phyloP scores from a whole-genome alignment of 352 stramenopile genomes.

The Phytophthora foliorum region DNA sequence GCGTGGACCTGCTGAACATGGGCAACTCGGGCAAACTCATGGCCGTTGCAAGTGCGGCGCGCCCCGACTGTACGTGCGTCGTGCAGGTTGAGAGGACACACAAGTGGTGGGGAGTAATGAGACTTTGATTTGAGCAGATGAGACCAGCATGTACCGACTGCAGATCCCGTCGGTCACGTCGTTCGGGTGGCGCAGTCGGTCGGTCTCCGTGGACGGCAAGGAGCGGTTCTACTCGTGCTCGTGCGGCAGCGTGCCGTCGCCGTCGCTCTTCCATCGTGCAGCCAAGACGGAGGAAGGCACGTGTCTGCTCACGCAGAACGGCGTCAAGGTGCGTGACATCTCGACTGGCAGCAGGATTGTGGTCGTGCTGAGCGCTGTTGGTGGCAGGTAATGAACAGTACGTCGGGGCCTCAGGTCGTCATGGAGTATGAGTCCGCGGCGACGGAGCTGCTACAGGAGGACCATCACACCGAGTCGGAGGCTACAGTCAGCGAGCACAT shows the following conservation, averaged over 20 bases:
- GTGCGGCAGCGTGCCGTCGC: conserved; percentile 36
- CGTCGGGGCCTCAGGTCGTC: conserved; percentile 2
- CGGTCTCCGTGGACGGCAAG: conserved; percentile 50
- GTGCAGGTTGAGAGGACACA: background rate
- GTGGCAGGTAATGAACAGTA: conserved; percentile 28
- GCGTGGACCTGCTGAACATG: conserved; percentile 69
- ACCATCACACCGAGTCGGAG: conserved; percentile 34
- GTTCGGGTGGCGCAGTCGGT: conserved; percentile 52
- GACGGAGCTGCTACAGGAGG: conserved; percentile 31
- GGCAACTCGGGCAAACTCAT: conserved; percentile 77
- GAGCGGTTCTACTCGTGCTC: conserved; percentile 44
- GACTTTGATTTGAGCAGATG: conserved; percentile 37
- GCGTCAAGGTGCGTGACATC: conserved; percentile 37
- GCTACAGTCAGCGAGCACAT: conserved; percentile 66
- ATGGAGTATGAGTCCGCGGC: conserved; percentile 38
- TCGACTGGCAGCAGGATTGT: background rate
- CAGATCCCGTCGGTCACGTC: conserved; percentile 66
- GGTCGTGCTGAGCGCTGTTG: background rate
- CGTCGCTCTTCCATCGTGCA: conserved; percentile 50
- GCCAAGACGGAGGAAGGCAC: conserved; percentile 48
- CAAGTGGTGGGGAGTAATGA: background rate
- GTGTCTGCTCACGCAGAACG: conserved; percentile 47
- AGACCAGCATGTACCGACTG: conserved; percentile 70
- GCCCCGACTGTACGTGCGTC: conserved; percentile 56
- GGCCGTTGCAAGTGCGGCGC: conserved; percentile 63